Percentiles rank a stretch among this genome's conserved stretches.
These are phyloP conservation scores for Vitis vinifera DNA, from an alignment of 164 flowering plant species.

Conservation along the genomic window ASM3070453v1 NC_081806.1:20479001-20479500, in stretches of 20 bases:
- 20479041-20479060: slow-evolving; percentile 54
- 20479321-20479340: no score
- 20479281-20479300: no score
- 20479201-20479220: slow-evolving; percentile 94
- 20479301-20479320: no score
- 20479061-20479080: slow-evolving; percentile 63
- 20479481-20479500: no score
- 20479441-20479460: no score
- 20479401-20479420: no score
- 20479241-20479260: slow-evolving; percentile 88
- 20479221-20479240: slow-evolving; percentile 84
- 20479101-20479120: slow-evolving; percentile 86
- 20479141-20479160: slow-evolving; percentile 96
- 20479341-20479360: no score
- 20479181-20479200: slow-evolving; percentile 92
- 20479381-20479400: no score
- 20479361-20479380: no score
- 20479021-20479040: neutral
- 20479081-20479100: slow-evolving; percentile 97
- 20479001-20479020: neutral
- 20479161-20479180: slow-evolving; percentile 97
- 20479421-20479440: no score
- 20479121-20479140: slow-evolving; percentile 92
- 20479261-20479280: neutral
- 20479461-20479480: no score